Evolutionary conservation across 129 eudicot species (phyloP).

Genomic region (Sambucus nigra): DNA sequence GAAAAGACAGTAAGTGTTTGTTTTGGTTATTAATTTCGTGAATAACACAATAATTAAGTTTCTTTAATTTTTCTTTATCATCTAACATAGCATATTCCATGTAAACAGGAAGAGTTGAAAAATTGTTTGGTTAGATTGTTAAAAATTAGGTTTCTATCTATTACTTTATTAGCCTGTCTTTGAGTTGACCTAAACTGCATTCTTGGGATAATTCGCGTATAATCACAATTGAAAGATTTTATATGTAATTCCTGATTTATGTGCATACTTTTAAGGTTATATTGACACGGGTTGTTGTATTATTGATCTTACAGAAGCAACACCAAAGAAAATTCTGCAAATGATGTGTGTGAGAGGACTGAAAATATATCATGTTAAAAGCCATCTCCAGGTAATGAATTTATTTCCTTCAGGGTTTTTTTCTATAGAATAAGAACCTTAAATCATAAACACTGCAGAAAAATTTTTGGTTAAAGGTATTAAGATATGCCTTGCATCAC

Average conservation of each 20-base stretch:
- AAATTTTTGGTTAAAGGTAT: too few species aligned
- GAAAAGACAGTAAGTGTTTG: constrained; percentile 10
- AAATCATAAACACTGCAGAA: too few species aligned
- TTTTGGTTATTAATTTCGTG: not conserved
- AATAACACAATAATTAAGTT: too few species aligned
- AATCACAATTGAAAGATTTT: not conserved
- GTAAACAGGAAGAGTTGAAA: too few species aligned
- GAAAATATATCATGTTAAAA: not conserved
- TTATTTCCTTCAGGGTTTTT: too few species aligned
- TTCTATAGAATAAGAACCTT: too few species aligned
- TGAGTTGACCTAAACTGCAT: not conserved
- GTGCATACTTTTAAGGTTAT: not conserved
- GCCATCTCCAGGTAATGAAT: constrained; percentile 8
- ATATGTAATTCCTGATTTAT: not conserved
- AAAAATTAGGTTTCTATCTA: too few species aligned
- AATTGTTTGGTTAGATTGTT: too few species aligned
- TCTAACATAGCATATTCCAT: too few species aligned
- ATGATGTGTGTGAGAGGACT: constrained; percentile 6
- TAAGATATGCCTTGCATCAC: too few species aligned
- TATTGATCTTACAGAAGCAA: constrained; percentile 9
- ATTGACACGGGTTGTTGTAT: too few species aligned
- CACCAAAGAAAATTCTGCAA: constrained; percentile 3
- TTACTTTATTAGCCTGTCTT: not conserved
- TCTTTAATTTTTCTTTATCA: too few species aligned
- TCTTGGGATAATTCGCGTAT: not conserved